phyloP scores from a whole-genome alignment of 1,139 yeast species.

The Komagataea norvegica region DNA sequence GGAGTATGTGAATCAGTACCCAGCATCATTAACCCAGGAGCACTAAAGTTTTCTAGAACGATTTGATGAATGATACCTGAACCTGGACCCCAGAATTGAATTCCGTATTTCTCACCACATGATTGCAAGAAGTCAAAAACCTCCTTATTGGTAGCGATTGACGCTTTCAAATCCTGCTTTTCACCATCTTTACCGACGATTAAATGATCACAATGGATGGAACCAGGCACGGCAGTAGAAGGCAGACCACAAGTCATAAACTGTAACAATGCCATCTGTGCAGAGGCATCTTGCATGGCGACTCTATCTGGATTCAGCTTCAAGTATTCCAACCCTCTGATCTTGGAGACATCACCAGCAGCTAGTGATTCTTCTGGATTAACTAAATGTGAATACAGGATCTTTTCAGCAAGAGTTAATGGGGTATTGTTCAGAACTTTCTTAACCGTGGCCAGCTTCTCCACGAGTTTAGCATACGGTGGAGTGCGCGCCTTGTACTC shows the following conservation, averaged over 20 bases:
- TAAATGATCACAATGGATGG: conserved; percentile 96
- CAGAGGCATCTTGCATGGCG: conserved; percentile 99
- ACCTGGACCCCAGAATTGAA: conserved; percentile 99
- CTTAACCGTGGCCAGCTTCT: conserved; percentile 59
- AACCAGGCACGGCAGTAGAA: conserved; percentile 84
- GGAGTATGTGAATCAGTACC: conserved; percentile 99
- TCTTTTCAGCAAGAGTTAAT: conserved; percentile 88
- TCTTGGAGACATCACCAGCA: conserved; percentile 44
- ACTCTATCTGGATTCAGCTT: conserved; percentile 96
- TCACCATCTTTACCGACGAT: conserved; percentile 96
- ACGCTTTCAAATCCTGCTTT: conserved; percentile 61
- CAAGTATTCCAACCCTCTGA: conserved; percentile 81
- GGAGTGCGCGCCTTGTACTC: conserved; percentile 72
- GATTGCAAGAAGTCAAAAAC: conserved; percentile 89
- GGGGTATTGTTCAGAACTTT: conserved; percentile 64
- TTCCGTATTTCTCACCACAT: conserved; percentile 89
- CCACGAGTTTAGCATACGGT: conserved; percentile 73
- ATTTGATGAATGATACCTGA: conserved; percentile 98
- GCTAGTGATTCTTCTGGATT: conserved; percentile 77
- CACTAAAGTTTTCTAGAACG: conserved; percentile 89
- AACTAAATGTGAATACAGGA: conserved; percentile 83
- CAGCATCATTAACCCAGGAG: conserved; percentile 92
- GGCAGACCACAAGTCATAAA: conserved; percentile 94
- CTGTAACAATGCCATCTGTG: conserved; percentile 95
- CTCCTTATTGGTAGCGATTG: conserved; percentile 83